Evolutionary conservation across 257 asterid genomes (phyloP), one percentile per base, ranked within the genome.

Genomic region (Rhazya stricta): DNA sequence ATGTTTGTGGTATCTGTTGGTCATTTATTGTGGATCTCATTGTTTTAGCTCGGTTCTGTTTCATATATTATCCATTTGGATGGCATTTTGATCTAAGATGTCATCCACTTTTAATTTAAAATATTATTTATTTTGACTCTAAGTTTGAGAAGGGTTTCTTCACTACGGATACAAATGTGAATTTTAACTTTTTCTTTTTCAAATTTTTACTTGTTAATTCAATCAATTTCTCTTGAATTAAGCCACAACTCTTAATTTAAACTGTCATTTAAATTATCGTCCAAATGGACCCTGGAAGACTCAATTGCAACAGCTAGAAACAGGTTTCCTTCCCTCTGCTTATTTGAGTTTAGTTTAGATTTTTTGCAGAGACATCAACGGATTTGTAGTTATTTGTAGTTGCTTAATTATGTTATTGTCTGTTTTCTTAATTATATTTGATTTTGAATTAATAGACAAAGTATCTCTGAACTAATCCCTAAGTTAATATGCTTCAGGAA

Each of bases 401-500:
- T 36, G 42, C 46, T 53, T 54, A 9, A 36, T 12, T 60, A 46
- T 42, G 70, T 18, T 30, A 7, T 25, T 4, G 29, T 41, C 34
- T 9, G 41, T 41, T 57, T 42, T n/a, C n/a, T 21, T 69, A 3
- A 25, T 27, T 46, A 29, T 4, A 9, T 45, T 67, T 15, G 6
- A 9, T 19, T 18, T 41, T 65, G 58, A 18, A 39, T 37, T 30
- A 10, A 72, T 19, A 30, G 27, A 53, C 60, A 53, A 9, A 51
- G 45, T 27, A 51, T 78, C 43, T 53, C 62, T 65, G 21, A 43
- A 39, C 46, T 78, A 70, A 76, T 48, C n/a, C 29, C 29, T 29
- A 32, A 13, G 39, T 15, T 72, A 53, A 51, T 27, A 50, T 83
- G 84, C 80, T 85, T 81, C 96, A 95, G 99, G 99, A 78, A 95